Base-by-base conservation (phyloP, 2,329 filamentous ascomycete genomes). In the Clarireedia hainanense region DNA sequence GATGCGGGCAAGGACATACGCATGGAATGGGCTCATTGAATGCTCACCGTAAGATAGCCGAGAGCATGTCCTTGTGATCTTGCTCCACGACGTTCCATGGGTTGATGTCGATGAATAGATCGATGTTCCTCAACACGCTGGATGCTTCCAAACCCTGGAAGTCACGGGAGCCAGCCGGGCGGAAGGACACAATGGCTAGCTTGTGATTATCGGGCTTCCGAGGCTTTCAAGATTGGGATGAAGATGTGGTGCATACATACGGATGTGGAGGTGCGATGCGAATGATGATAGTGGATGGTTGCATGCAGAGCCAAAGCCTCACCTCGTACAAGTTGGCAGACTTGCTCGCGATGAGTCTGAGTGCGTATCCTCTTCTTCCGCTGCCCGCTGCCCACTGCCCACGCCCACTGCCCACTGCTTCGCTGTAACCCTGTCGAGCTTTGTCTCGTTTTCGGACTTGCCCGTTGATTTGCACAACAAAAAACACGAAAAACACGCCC, bases 41-140 rank as follows among this genome's bases (percentile, higher is more conserved):
- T 49, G 17, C 52, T 50, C 52, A 54, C 52, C 52, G 52, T 43
- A 49, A 54, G 52, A 54, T 54, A 12, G 30, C 30, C 30, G 30
- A 34, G 20, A 34, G 30, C 2, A 34, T 12, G 10, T 9, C 30
- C 15, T 26, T 47, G 23, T 47, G 20, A 47, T 5, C 17, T 6
- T 23, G 14, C 43, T 15, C 14, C 20, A 26, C 15, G 23, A 27
- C 24, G 15, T 24, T 17, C 17, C 40, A 12, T 43, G 40, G 17
- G 40, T 10, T 43, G 17, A 43, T 12, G 17, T 7, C 6, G 4
- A 9, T 6, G 12, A 43, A 17, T 20, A 12, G 37, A 9, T n/a
- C 12, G 17, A 20, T 23, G 14, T 43, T 17, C 40, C n/a, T 43
- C 39, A 34, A 12, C 30, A 12, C 30, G 4, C 10, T 34, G 30